These are phyloP conservation scores for Fusarium sp. DNA, from an alignment of 2,329 filamentous ascomycete species.

Conservation along the genomic window DNA sequence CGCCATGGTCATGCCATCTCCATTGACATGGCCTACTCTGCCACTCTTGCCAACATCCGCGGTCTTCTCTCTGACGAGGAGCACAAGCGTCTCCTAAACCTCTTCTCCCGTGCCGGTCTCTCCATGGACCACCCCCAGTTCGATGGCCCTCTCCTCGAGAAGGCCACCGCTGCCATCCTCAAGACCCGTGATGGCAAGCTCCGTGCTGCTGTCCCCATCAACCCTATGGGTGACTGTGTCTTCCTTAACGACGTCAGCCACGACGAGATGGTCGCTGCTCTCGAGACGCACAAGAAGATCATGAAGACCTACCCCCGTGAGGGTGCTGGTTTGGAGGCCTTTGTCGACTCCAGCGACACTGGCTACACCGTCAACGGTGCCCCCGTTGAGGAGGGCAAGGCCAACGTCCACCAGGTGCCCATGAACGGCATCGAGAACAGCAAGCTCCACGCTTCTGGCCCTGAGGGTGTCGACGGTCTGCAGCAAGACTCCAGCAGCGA, in stretches of 20 bases:
- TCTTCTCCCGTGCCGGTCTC: constrained; percentile 77
- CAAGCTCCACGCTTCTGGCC: constrained; percentile 32
- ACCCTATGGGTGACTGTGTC: constrained; percentile 72
- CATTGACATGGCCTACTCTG: constrained; percentile 81
- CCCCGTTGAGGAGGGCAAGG: constrained; percentile 36
- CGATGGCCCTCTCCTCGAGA: constrained; percentile 72
- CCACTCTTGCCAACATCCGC: constrained; percentile 73
- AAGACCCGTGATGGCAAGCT: constrained; percentile 78
- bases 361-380: constrained; percentile 62
- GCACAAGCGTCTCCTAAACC: constrained; percentile 70
- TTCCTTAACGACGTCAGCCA: constrained; percentile 76
- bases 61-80: constrained; percentile 71
- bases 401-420: neutral
- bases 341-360: constrained; percentile 76
- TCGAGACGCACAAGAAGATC: constrained; percentile 72
- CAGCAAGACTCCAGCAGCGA: constrained; percentile 28
- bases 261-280: constrained; percentile 71
- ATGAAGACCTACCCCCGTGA: constrained; percentile 72
- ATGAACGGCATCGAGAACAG: constrained; percentile 30
- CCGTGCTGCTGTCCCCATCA: constrained; percentile 73
- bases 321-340: constrained; percentile 76
- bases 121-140: constrained; percentile 79
- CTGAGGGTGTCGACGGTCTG: constrained; percentile 39
- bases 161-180: constrained; percentile 75
- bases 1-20: constrained; percentile 80